These are phyloP conservation scores for Boletus pseudopeckii DNA, from an alignment of 768 basidiomycete genomes.

Conservation along the genomic window DNA sequence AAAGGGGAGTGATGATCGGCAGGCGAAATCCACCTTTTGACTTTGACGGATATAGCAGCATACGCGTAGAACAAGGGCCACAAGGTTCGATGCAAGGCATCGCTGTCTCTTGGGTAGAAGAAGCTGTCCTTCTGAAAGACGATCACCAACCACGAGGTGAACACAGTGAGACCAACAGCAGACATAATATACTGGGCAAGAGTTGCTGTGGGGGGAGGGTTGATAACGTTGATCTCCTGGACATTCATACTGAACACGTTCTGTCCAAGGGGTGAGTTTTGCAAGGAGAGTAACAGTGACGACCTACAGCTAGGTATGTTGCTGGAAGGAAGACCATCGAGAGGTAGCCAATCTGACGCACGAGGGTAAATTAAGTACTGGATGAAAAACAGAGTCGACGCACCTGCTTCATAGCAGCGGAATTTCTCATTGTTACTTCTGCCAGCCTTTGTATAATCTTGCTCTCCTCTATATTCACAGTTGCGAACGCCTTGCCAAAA, in stretches of 20 bases:
- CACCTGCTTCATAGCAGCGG: conserved; percentile 21
- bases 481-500: conserved; percentile 47
- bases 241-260: conserved; percentile 28
- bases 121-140: conserved; percentile 39
- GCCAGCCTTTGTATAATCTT: conserved; percentile 4
- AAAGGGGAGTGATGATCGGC: not conserved
- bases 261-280: conserved; percentile 25
- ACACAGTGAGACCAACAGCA: conserved; percentile 43
- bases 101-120: conserved; percentile 10
- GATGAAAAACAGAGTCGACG: not conserved
- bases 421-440: conserved; percentile 1
- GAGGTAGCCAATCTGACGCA: conserved; percentile 46
- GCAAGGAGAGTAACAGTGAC: not conserved
- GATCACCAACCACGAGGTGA: conserved; percentile 52
- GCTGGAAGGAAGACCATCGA: conserved; percentile 58
- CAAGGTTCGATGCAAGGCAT: conserved; percentile 7
- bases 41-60: not conserved
- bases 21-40: not conserved
- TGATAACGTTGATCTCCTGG: conserved; percentile 29
- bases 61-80: conserved; percentile 25
- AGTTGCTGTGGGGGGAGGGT: conserved; percentile 22
- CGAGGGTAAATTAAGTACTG: not conserved
- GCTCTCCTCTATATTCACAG: conserved; percentile 50
- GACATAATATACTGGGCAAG: conserved; percentile 39
- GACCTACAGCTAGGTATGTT: conserved; percentile 36